Conservation (phyloP, 805 yeast species). For the Wickerhamomyces hampshirensis region DNA sequence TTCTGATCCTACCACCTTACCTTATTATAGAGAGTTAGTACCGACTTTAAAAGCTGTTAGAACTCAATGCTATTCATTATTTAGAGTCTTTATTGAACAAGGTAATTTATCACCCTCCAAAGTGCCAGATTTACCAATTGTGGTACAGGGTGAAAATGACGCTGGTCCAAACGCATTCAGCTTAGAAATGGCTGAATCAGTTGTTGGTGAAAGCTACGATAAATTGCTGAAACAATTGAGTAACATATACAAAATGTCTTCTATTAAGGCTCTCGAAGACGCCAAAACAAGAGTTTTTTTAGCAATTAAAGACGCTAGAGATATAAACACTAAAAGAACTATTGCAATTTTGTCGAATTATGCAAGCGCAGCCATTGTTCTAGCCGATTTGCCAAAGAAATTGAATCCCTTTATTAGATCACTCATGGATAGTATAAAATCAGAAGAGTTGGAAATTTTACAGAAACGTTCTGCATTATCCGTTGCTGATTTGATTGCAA, state of each 20-base stretch:
- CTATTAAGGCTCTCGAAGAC: slow-evolving; percentile 72
- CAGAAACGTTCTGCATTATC: slow-evolving; percentile 71
- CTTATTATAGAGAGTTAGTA: slow-evolving; percentile 74
- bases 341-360: slow-evolving; percentile 64
- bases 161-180: slow-evolving; percentile 95
- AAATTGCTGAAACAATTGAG: slow-evolving; percentile 58
- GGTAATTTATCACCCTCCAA: slow-evolving; percentile 70
- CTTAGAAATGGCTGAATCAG: slow-evolving; percentile 67
- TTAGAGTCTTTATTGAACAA: slow-evolving; percentile 69
- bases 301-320: slow-evolving; percentile 66
- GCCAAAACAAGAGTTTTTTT: slow-evolving; percentile 61
- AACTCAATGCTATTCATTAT: slow-evolving; percentile 79
- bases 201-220: slow-evolving; percentile 59
- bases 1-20: slow-evolving; percentile 38
- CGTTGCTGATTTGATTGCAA: slow-evolving; percentile 57
- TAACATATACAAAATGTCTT: slow-evolving; percentile 64
- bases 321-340: slow-evolving; percentile 44
- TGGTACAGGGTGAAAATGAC: slow-evolving; percentile 90
- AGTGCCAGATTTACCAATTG: slow-evolving; percentile 78
- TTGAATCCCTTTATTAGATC: slow-evolving; percentile 85
- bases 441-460: slow-evolving; percentile 58
- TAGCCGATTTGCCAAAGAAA: slow-evolving; percentile 75
- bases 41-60: slow-evolving; percentile 83
- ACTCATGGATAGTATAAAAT: slow-evolving; percentile 87
- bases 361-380: slow-evolving; percentile 66